Evolutionary conservation across 2,329 filamentous ascomycete genomes (phyloP).

Genomic region (Neofusicoccum cordaticola): DNA sequence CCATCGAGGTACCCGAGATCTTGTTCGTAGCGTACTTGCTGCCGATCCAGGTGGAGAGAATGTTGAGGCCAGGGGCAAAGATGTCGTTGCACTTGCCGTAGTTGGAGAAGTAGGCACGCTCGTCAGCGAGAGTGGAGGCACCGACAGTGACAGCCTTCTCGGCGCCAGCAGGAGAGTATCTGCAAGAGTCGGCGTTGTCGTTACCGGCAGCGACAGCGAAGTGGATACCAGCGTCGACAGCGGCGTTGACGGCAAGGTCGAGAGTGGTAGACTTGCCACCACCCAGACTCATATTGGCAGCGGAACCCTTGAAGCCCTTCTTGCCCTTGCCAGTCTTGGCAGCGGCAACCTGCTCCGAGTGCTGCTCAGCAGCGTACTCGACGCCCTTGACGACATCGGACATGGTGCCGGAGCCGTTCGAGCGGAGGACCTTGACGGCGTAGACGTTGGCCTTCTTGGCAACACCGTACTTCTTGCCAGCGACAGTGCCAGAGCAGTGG

Average conservation of each 20-base stretch:
- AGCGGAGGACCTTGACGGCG: slow-evolving; percentile 96
- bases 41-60: slow-evolving; percentile 97
- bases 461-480: slow-evolving; percentile 98
- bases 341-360: slow-evolving; percentile 69
- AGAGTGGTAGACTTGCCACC: slow-evolving; percentile 94
- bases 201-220: slow-evolving; percentile 98
- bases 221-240: slow-evolving; percentile 87
- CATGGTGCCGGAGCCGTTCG: slow-evolving; percentile 97
- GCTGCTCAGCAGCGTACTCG: slow-evolving; percentile 83
- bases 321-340: slow-evolving; percentile 83
- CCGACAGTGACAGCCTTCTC: slow-evolving; percentile 91
- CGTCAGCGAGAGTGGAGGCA: slow-evolving; percentile 87
- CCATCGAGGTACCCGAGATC: slow-evolving; percentile 99
- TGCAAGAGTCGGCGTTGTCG: slow-evolving; percentile 98
- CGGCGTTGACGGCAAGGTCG: slow-evolving; percentile 89
- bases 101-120: slow-evolving; percentile 99
- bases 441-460: slow-evolving; percentile 98
- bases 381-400: slow-evolving; percentile 98
- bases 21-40: slow-evolving; percentile 95
- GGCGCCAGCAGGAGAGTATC: slow-evolving; percentile 95
- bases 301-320: slow-evolving; percentile 97
- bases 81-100: slow-evolving; percentile 99
- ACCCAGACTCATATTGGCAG: slow-evolving; percentile 98
- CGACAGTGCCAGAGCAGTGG: slow-evolving; percentile 97
- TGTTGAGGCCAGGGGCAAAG: slow-evolving; percentile 95